Evolutionary conservation across 129 eudicot genomes (phyloP).

Genomic region (Gnaphalium uliginosum): DNA sequence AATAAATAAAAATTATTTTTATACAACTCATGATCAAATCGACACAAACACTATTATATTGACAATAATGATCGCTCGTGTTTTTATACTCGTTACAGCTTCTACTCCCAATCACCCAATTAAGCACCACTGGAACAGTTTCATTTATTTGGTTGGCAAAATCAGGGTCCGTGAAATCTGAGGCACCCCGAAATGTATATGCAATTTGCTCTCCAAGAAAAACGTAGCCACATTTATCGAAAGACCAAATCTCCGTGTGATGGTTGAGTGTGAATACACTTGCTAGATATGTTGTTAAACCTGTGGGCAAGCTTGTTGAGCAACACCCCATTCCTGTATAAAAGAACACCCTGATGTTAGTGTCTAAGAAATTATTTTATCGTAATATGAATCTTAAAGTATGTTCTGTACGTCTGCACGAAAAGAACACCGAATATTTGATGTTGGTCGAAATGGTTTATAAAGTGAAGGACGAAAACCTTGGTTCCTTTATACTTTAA

Average conservation of each 20-base stretch:
- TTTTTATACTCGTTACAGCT: background rate
- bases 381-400: no score
- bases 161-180: background rate
- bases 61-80: background rate
- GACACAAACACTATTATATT: background rate
- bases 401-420: no score
- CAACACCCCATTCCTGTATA: background rate
- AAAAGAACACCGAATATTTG: no score
- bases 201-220: background rate
- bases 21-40: background rate
- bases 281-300: background rate
- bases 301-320: background rate
- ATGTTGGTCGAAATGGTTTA: no score
- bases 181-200: background rate
- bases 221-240: background rate
- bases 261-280: background rate
- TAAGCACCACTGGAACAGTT: background rate
- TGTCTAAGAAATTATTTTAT: no score
- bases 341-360: background rate
- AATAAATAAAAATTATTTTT: no score
- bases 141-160: background rate
- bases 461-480: no score
- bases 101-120: conserved; percentile 1
- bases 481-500: no score
- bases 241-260: background rate